Conservation (phyloP, 129 eudicot species). For the Artemisia tridentata region DNA sequence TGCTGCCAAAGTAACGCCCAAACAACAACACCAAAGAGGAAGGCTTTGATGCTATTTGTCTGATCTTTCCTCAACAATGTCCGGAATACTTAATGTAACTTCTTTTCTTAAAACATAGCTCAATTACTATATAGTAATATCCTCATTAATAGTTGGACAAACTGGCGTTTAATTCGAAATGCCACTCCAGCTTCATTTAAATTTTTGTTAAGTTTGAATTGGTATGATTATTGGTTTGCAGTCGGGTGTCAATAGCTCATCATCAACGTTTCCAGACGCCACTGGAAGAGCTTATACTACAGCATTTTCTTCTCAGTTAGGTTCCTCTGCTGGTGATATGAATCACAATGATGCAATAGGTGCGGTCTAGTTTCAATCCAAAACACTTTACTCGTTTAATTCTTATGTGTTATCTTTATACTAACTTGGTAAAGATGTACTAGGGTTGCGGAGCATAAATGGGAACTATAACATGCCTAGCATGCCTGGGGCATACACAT, state of each 20-base stretch:
- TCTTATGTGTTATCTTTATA: not conserved
- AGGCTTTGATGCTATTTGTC: slow-evolving; percentile 40
- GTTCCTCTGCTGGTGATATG: slow-evolving; percentile 56
- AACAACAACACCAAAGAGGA: slow-evolving; percentile 24
- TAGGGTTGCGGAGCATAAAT: slow-evolving; percentile 65
- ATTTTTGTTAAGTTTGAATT: slow-evolving; percentile 11
- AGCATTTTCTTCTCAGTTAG: slow-evolving; percentile 69
- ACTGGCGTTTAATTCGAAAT: not conserved
- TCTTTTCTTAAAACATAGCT: slow-evolving; percentile 15
- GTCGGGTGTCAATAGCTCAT: slow-evolving; percentile 69
- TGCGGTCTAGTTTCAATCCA: slow-evolving; percentile 9
- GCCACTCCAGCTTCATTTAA: slow-evolving; percentile 2
- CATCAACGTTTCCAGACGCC: slow-evolving; percentile 58
- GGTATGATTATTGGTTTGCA: slow-evolving; percentile 36
- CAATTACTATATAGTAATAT: too few relatives aligned
- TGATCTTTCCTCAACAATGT: slow-evolving; percentile 47
- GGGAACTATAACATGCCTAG: slow-evolving; percentile 62
- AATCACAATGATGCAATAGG: slow-evolving; percentile 51
- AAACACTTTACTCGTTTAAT: not conserved
- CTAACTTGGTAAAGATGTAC: slow-evolving; percentile 37
- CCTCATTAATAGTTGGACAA: too few relatives aligned
- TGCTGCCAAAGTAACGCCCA: slow-evolving; percentile 16
- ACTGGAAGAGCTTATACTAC: slow-evolving; percentile 65
- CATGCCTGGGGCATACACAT: slow-evolving; percentile 61
- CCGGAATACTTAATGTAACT: slow-evolving; percentile 63